Percentiles rank a stretch among this genome's conserved stretches.
Evolutionary conservation across 495 filamentous ascomycete genomes (phyloP).

Genomic region (Pyronema domesticum): DNA sequence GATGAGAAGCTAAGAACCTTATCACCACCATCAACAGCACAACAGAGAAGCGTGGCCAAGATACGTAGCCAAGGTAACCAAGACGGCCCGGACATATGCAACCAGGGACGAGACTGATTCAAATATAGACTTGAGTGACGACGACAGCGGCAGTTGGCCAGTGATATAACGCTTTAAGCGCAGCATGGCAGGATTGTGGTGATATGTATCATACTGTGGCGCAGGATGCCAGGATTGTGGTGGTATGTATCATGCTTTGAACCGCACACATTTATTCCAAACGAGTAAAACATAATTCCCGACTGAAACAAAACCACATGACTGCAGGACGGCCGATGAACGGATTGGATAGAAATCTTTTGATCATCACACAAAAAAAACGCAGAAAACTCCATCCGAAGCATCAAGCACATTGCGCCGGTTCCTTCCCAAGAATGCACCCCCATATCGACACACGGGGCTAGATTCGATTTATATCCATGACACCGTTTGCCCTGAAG

Average conservation of each 20-base stretch:
- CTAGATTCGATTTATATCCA: conserved; percentile 7
- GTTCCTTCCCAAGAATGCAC: neutral
- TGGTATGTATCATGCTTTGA: neutral
- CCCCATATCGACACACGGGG: neutral
- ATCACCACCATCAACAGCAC: too few species aligned
- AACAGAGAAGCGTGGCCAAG: too few species aligned
- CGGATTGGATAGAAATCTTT: neutral
- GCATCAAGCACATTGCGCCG: neutral
- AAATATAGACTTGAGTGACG: too few species aligned
- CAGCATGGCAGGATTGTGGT: too few species aligned
- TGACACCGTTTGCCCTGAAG: conserved; percentile 2
- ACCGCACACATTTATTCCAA: neutral
- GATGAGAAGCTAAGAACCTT: too few species aligned
- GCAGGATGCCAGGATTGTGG: too few species aligned
- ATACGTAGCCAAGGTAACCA: too few species aligned
- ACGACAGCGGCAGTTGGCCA: too few species aligned
- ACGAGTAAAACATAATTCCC: neutral
- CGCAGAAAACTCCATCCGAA: conserved; percentile 1
- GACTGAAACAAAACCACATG: neutral
- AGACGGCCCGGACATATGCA: too few species aligned
- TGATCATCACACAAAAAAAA: neutral
- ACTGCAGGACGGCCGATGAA: neutral
- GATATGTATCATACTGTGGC: too few species aligned
- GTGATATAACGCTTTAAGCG: too few species aligned
- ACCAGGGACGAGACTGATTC: too few species aligned